These are phyloP conservation scores for Colletotrichum phormii DNA, from an alignment of 2,329 filamentous ascomycete genomes.

Conservation along the genomic window DNA sequence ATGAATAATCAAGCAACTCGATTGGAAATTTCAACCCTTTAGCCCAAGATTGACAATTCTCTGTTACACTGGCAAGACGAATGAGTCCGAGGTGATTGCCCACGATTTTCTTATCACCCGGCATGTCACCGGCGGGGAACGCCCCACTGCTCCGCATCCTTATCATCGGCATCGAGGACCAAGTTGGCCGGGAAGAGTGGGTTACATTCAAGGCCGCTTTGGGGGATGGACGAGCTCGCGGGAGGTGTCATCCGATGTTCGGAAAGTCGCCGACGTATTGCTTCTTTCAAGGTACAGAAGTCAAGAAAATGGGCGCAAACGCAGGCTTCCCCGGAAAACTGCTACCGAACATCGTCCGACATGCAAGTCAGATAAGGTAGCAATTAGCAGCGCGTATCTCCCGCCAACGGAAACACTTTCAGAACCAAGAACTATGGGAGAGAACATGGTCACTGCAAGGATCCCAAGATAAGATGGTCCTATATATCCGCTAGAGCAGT, in stretches of 20 bases:
- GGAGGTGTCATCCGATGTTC: background rate
- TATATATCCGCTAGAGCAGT: background rate
- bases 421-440: background rate
- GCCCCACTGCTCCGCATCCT: constrained; percentile 2
- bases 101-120: constrained; percentile 6
- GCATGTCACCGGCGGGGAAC: background rate
- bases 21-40: background rate
- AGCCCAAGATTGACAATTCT: background rate
- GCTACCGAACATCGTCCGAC: background rate
- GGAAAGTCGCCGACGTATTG: background rate
- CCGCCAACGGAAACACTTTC: background rate
- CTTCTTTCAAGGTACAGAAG: background rate
- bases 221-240: background rate
- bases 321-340: constrained; percentile 6
- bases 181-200: constrained; percentile 3
- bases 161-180: constrained; percentile 7
- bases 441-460: background rate
- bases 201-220: background rate
- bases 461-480: background rate
- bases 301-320: background rate
- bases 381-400: too few species aligned
- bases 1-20: background rate
- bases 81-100: background rate
- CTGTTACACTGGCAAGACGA: background rate
- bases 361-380: background rate